Conservation (phyloP, 1,284 basidiomycete genomes). For the Leccinum fallax region DNA sequence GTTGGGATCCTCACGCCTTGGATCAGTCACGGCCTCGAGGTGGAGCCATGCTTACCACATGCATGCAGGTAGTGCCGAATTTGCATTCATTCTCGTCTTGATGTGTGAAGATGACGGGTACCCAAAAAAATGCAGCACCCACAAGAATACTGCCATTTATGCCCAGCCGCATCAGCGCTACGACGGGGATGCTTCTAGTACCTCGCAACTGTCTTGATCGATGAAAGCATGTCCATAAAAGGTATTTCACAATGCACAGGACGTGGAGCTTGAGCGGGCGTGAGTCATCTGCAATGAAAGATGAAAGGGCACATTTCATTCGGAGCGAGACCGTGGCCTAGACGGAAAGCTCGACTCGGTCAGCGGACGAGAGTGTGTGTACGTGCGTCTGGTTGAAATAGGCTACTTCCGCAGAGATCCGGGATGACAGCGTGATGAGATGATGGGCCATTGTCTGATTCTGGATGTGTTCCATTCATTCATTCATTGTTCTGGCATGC, state of each 20-base stretch:
- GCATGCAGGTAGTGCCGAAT: conserved; percentile 32
- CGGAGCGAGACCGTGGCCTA: conserved; percentile 8
- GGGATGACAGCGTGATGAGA: conserved; percentile 17
- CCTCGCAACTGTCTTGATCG: conserved; percentile 22
- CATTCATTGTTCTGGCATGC: conserved; percentile 27
- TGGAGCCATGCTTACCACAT: conserved; percentile 38
- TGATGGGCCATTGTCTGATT: conserved; percentile 9
- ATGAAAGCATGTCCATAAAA: conserved; percentile 13
- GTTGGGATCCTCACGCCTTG: conserved; percentile 32
- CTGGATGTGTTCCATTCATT: conserved; percentile 28
- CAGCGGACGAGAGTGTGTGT: not conserved
- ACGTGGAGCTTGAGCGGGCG: conserved; percentile 34
- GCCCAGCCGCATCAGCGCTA: conserved; percentile 25
- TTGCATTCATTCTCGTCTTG: conserved; percentile 34
- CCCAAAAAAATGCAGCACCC: conserved; percentile 27
- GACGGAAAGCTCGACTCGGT: conserved; percentile 4
- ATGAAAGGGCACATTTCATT: conserved; percentile 2
- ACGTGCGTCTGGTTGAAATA: not conserved
- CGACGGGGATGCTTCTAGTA: conserved; percentile 16
- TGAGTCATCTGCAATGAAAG: not conserved
- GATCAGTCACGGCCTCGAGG: conserved; percentile 41
- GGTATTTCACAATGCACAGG: conserved; percentile 34
- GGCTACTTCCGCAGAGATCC: not conserved
- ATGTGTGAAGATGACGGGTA: conserved; percentile 23
- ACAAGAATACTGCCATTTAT: conserved; percentile 29